Base-by-base conservation (phyloP, 192 early-diverging fungal genomes). In the Glomus cerebriforme region DNA sequence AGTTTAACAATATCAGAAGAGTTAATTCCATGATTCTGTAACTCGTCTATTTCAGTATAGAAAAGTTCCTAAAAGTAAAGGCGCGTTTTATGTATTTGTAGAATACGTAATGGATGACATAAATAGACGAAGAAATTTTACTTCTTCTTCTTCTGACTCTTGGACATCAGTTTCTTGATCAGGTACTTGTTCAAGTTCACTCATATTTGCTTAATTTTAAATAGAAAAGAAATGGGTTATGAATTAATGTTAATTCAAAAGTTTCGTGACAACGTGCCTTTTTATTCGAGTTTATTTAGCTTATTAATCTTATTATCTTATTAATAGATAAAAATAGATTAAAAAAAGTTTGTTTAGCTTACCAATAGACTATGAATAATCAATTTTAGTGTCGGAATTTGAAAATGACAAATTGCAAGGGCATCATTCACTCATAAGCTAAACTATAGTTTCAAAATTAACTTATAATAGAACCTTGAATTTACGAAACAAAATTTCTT, bases 1-100 rank as follows among this genome's bases (percentile, higher is more conserved):
- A 96, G 87, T 78, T 93, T 95, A n/a, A 79, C 82, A 78, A 96
- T 96, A 82, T 96, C 94, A 0, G 92, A 91, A 5, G 82, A 88
- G 66, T 88, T 90, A 80, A 96, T 93, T 9, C 95, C 94, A 76
- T 88, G 86, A 63, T 91, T 85, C 82, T 91, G 88, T 12, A 89
- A 75, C 32, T 88, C 86, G 34, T 89, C 88, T 3, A 89, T 79
- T 64, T 87, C 86, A 26, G 80, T 83, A 60, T 81, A 85, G 45
- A 81, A 85, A 45, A 85, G 59, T 82, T 84, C 65, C 75, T 77
- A 37, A 37, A 15, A 37, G 8, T 29, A 37, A 39, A 32, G 22
- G 13, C 17, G 24, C 24, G 7, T 3, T 68, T 15, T 35, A 35
- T 68, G 19, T 6, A 43, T 39, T 43, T 15, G 24, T 54, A 12